phyloP scores from a whole-genome alignment of 495 filamentous ascomycete genomes.

The Immersiella caudata region DNA sequence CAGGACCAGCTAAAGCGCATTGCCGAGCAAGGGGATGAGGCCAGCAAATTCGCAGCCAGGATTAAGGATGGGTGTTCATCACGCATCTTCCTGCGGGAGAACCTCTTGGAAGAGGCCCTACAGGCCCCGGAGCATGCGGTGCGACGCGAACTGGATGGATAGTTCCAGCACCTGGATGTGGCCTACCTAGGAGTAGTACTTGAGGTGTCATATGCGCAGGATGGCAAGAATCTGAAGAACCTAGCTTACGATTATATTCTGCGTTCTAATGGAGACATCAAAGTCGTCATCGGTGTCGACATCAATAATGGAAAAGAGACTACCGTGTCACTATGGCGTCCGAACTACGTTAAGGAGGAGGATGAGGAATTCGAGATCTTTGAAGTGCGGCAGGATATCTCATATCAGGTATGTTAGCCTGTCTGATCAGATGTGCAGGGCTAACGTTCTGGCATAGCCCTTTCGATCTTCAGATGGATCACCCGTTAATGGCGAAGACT shows the following conservation, averaged over 20 bases:
- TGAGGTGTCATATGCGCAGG: conserved; percentile 18
- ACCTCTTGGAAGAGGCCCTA: conserved; percentile 4
- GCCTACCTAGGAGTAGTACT: conserved; percentile 18
- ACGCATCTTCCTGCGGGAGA: conserved; percentile 16
- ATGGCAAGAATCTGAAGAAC: conserved; percentile 19
- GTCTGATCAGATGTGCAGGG: conserved; percentile 4
- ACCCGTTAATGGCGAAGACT: conserved; percentile 6
- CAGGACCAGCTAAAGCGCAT: conserved; percentile 12
- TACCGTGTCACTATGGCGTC: conserved; percentile 20
- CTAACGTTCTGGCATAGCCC: conserved; percentile 16
- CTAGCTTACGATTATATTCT: conserved; percentile 17
- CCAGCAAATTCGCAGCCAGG: conserved; percentile 6
- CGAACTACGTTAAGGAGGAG: conserved; percentile 15
- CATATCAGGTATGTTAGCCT: conserved; percentile 8
- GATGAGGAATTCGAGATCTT: conserved; percentile 16
- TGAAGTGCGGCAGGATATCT: conserved; percentile 11
- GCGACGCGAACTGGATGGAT: conserved; percentile 20
- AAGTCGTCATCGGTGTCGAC: conserved; percentile 16
- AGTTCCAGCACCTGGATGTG: conserved; percentile 14
- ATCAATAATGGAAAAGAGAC: conserved; percentile 16
- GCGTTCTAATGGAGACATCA: conserved; percentile 16
- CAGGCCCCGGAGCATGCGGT: conserved; percentile 6
- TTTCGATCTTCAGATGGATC: conserved; percentile 19
- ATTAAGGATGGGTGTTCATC: conserved; percentile 14
- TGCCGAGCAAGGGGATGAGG: not conserved